Evolutionary conservation across 2,329 filamentous ascomycete species (phyloP).

Genomic region (Ustulina deusta): DNA sequence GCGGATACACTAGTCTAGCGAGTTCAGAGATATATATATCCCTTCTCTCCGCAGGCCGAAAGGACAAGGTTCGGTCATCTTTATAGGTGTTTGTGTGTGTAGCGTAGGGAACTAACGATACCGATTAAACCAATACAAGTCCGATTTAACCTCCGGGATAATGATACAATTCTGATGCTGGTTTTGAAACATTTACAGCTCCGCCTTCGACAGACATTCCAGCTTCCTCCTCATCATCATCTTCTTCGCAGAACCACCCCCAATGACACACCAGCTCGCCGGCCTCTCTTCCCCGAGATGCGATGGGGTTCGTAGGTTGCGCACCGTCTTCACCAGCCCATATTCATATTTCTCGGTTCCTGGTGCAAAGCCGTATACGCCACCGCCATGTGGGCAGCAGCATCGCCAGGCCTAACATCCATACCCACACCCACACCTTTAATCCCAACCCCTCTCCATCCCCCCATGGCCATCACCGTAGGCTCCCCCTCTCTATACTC

Average conservation of each 20-base stretch:
- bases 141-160: slow-evolving; percentile 13
- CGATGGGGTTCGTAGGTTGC: slow-evolving; percentile 4
- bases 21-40: slow-evolving; percentile 28
- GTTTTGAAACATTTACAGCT: slow-evolving; percentile 10
- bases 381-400: slow-evolving; percentile 34
- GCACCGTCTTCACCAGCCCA: slow-evolving; percentile 24
- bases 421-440: neutral
- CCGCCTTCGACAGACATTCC: neutral
- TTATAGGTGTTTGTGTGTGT: slow-evolving; percentile 11
- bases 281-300: neutral
- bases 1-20: neutral
- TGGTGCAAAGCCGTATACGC: slow-evolving; percentile 40
- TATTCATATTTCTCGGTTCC: slow-evolving; percentile 18
- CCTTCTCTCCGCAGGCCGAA: slow-evolving; percentile 8
- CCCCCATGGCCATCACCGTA: neutral
- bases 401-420: slow-evolving; percentile 7
- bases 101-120: slow-evolving; percentile 39
- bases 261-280: neutral
- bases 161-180: slow-evolving; percentile 30
- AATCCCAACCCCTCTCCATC: neutral
- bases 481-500: neutral
- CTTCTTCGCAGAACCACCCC: neutral
- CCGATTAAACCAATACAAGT: slow-evolving; percentile 40
- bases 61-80: slow-evolving; percentile 4
- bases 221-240: neutral